phyloP scores from a whole-genome alignment of 2,329 filamentous ascomycete species.

The Penicillium sp. region DNA sequence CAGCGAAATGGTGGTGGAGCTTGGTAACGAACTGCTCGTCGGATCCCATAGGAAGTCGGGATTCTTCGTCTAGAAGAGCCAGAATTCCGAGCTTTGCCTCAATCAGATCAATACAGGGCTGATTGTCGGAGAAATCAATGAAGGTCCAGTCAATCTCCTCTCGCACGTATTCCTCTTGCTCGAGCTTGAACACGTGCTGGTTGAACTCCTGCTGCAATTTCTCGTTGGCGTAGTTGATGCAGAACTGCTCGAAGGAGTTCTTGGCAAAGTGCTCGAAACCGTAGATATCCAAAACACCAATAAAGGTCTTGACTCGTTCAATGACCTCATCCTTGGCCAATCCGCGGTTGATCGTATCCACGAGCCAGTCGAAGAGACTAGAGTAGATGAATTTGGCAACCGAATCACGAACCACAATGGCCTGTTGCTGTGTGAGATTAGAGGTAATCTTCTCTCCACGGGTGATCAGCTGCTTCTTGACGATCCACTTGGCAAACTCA shows the following conservation, averaged over 20 bases:
- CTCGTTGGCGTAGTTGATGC: conserved; percentile 99
- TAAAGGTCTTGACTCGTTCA: conserved; percentile 81
- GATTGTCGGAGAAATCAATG: conserved; percentile 98
- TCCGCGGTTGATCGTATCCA: conserved; percentile 92
- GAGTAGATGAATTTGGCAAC: conserved; percentile 99
- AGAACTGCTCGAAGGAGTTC: conserved; percentile 99
- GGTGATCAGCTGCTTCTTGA: conserved; percentile 97
- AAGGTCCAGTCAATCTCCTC: conserved; percentile 99
- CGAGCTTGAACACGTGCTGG: conserved; percentile 97
- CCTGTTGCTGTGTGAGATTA: conserved; percentile 90
- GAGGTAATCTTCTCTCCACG: conserved; percentile 97
- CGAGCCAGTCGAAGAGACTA: conserved; percentile 96
- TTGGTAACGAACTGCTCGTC: conserved; percentile 97
- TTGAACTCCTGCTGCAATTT: conserved; percentile 99
- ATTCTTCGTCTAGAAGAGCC: conserved; percentile 92
- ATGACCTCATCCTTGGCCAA: conserved; percentile 87
- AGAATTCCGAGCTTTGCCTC: conserved; percentile 95
- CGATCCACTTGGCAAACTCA: conserved; percentile 95
- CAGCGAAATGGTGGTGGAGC: conserved; percentile 88
- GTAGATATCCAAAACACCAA: conserved; percentile 98
- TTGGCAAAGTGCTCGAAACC: conserved; percentile 99
- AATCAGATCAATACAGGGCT: conserved; percentile 97
- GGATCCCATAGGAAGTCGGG: conserved; percentile 91
- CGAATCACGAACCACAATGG: conserved; percentile 90
- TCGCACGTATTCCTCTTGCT: conserved; percentile 94